These are phyloP conservation scores for Diaporthe batatas DNA, from an alignment of 2,329 filamentous ascomycete genomes.

Conservation along the genomic window DNA sequence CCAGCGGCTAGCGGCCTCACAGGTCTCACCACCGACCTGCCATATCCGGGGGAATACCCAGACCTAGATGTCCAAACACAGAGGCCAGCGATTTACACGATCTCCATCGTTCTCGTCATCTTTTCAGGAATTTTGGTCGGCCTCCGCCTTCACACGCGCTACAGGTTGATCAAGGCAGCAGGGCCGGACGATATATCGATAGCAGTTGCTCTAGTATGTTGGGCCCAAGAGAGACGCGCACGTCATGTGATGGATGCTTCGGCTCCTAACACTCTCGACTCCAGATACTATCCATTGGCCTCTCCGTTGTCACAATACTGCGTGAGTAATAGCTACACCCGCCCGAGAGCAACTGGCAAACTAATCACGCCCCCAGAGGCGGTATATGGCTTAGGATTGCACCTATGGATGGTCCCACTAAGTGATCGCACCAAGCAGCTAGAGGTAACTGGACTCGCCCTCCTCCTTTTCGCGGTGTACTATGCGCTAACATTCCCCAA, in stretches of 20 bases:
- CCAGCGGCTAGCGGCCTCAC: conserved; percentile 30
- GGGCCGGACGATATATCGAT: conserved; percentile 50
- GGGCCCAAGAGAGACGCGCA: neutral
- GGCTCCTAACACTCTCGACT: neutral
- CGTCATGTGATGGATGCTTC: neutral
- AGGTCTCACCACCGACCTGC: conserved; percentile 35
- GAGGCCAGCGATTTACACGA: conserved; percentile 46
- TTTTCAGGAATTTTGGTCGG: conserved; percentile 46
- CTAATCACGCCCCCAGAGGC: conserved; percentile 42
- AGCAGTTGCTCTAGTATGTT: conserved; percentile 45
- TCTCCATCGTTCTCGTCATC: conserved; percentile 46
- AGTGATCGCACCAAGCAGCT: conserved; percentile 45
- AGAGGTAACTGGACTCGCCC: conserved; percentile 42
- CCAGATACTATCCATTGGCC: conserved; percentile 44
- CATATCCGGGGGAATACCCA: conserved; percentile 44
- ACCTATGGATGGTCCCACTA: conserved; percentile 45
- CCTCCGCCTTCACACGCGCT: conserved; percentile 49
- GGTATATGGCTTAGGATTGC: conserved; percentile 47
- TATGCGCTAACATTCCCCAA: conserved; percentile 34
- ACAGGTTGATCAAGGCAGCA: conserved; percentile 44
- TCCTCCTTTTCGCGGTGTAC: no score
- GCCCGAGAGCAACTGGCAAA: neutral
- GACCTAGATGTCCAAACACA: conserved; percentile 46
- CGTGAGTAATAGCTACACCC: conserved; percentile 38
- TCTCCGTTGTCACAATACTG: conserved; percentile 45